Percentiles rank a stretch among this genome's conserved stretches.
These are phyloP conservation scores for Jaminaea rosea DNA, from an alignment of 1,284 basidiomycete genomes.

Conservation along the genomic window DNA sequence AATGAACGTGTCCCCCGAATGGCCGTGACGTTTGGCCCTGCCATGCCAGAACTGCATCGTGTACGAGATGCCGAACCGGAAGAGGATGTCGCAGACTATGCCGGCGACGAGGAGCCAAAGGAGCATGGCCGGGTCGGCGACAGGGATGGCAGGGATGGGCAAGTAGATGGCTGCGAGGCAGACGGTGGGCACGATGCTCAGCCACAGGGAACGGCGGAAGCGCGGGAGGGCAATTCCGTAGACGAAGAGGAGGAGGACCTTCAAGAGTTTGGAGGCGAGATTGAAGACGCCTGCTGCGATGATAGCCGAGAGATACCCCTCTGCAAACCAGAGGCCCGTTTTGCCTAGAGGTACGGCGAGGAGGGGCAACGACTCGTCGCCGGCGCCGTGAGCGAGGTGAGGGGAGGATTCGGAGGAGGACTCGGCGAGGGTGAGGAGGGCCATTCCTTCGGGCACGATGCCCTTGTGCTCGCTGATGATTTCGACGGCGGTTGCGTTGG, in stretches of 20 bases:
- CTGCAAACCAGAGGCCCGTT: conserved; percentile 25
- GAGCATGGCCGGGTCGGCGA: conserved; percentile 15
- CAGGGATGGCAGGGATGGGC: conserved; percentile 25
- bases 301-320: conserved; percentile 23
- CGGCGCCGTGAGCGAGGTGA: background rate
- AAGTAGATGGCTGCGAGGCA: conserved; percentile 31
- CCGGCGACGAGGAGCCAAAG: conserved; percentile 23
- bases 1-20: conserved; percentile 31
- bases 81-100: conserved; percentile 23
- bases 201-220: conserved; percentile 36
- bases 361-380: conserved; percentile 2
- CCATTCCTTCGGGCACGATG: background rate
- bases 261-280: conserved; percentile 30
- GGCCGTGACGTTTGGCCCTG: conserved; percentile 15
- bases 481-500: conserved; percentile 32
- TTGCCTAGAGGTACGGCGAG: conserved; percentile 12
- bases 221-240: conserved; percentile 38
- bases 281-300: conserved; percentile 34
- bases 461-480: conserved; percentile 11
- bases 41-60: conserved; percentile 25
- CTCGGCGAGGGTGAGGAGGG: background rate
- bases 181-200: conserved; percentile 18
- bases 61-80: conserved; percentile 21
- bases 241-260: conserved; percentile 25
- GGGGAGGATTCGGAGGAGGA: no score